Evolutionary conservation across 768 basidiomycete genomes (phyloP), one percentile per base, ranked within the genome.

Genomic region (Russula foetens): DNA sequence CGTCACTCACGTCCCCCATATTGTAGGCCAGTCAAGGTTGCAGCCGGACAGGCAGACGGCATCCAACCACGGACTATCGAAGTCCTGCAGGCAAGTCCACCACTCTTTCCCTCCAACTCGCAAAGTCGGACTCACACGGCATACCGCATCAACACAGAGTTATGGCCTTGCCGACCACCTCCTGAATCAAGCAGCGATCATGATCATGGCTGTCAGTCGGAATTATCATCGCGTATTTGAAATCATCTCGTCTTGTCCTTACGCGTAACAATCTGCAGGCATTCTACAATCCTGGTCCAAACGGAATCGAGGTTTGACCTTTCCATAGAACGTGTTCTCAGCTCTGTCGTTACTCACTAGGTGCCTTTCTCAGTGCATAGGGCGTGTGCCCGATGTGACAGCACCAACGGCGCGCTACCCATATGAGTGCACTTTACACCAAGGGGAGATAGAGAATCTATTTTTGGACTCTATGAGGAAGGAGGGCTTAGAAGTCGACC

Each of bases 111-210:
- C 38, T 21, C 24, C 31, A 7, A 3, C 21, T 26, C 39, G 7
- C 17, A 12, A 9, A 8, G 21, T 29, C 24, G 26, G 63, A 39
- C 29, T 45, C 1, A 48, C 55, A 7, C 26, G 5, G 7, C 12
- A 53, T 43, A n/a, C 19, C n/a, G 17, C 39, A 17, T 58, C 24
- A 29, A 26, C 9, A 12, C 53, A 90, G 88, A 91, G 88, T 63
- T 90, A 91, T 71, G 89, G 88, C 7, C 77, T 91, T 7, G 85
- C 81, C 0, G 84, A 88, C 19, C 77, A 80, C 3, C 67, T 91
- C 23, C 60, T 90, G 26, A 76, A 71, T 43, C 81, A 88, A 66
- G 87, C 82, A 6, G 83, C 82, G 59, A 85, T 87, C 51, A 77
- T 91, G 77, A 81, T 88, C 61, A 78, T 81, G 72, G 82, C 81